Percentiles rank a stretch among this genome's conserved stretches.
Evolutionary conservation across 371 early-diverging fungal genomes (phyloP).

Genomic region (Mortierella sp.): DNA sequence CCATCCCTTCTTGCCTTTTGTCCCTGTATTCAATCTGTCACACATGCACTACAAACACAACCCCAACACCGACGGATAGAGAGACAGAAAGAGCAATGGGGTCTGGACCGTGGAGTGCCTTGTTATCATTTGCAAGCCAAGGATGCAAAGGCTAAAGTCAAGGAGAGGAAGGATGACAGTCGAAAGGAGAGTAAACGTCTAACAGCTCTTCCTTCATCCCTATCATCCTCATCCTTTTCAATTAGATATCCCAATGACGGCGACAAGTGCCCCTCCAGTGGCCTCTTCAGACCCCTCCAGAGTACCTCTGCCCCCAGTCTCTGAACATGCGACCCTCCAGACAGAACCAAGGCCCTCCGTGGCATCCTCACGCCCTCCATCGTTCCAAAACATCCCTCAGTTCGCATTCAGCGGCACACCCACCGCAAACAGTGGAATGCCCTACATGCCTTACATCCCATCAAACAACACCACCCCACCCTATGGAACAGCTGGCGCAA

Average conservation of each 20-base stretch:
- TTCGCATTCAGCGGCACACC: conserved; percentile 13
- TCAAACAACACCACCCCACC: conserved; percentile 18
- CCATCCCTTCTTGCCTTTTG: not conserved
- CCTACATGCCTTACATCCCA: conserved; percentile 1
- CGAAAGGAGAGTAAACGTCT: not conserved
- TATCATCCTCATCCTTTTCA: not conserved
- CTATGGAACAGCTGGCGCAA: conserved; percentile 12
- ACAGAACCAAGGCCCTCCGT: conserved; percentile 20
- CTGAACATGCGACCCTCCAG: conserved; percentile 29
- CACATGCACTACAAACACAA: not conserved
- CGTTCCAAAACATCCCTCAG: conserved; percentile 27
- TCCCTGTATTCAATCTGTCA: not conserved
- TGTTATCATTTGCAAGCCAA: not conserved
- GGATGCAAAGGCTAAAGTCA: not conserved
- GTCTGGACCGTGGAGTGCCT: not conserved
- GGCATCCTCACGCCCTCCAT: conserved; percentile 27
- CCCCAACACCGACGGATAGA: not conserved
- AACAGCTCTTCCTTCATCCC: not conserved
- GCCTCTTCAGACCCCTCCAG: conserved; percentile 12
- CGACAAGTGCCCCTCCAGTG: conserved; percentile 17
- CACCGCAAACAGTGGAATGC: not conserved
- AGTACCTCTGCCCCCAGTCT: conserved; percentile 36
- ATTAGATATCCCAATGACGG: conserved; percentile 18
- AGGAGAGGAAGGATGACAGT: not conserved
- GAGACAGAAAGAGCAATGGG: not conserved